phyloP scores from a whole-genome alignment of 805 yeast species.

The Saturnispora quitensis region DNA sequence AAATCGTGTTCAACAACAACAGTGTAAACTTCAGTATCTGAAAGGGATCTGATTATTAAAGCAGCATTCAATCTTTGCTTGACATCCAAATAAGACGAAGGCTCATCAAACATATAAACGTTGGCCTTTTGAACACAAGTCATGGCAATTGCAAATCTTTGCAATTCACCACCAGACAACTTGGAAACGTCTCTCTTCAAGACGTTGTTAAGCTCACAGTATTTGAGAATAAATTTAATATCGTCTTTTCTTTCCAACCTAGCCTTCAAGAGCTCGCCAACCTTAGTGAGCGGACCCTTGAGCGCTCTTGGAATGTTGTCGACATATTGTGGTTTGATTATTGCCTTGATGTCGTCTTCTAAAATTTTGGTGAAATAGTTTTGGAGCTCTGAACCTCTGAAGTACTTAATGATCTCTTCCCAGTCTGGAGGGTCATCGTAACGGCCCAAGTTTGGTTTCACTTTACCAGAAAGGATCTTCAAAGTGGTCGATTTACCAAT shows the following conservation, averaged over 20 bases:
- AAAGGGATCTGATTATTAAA: conserved; percentile 77
- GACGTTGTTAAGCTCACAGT: conserved; percentile 68
- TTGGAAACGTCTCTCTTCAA: conserved; percentile 81
- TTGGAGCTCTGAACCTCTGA: conserved; percentile 96
- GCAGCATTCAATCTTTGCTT: conserved; percentile 99
- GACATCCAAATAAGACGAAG: conserved; percentile 95
- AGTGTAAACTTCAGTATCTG: conserved; percentile 70
- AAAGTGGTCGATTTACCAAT: conserved; percentile 97
- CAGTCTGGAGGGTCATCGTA: conserved; percentile 96
- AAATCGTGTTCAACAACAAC: conserved; percentile 98
- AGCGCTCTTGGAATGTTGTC: conserved; percentile 96
- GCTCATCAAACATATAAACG: conserved; percentile 99
- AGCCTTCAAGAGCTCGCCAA: conserved; percentile 71
- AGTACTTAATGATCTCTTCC: conserved; percentile 84
- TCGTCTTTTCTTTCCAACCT: conserved; percentile 65
- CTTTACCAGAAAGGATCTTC: conserved; percentile 94
- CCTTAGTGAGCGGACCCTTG: conserved; percentile 80
- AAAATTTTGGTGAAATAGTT: conserved; percentile 89
- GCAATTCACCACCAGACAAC: conserved; percentile 97
- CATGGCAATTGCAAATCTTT: conserved; percentile 96
- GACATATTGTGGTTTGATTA: conserved; percentile 97
- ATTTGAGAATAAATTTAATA: conserved; percentile 55
- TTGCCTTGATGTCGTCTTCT: conserved; percentile 92
- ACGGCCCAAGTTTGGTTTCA: conserved; percentile 91
- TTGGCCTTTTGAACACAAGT: conserved; percentile 91